A percentile compares a stretch with the other conserved stretches of the same genome.
These are phyloP conservation scores for Cavenderia fasciculata DNA, from an alignment of 78 protist genomes.

Conservation along the genomic window DNA sequence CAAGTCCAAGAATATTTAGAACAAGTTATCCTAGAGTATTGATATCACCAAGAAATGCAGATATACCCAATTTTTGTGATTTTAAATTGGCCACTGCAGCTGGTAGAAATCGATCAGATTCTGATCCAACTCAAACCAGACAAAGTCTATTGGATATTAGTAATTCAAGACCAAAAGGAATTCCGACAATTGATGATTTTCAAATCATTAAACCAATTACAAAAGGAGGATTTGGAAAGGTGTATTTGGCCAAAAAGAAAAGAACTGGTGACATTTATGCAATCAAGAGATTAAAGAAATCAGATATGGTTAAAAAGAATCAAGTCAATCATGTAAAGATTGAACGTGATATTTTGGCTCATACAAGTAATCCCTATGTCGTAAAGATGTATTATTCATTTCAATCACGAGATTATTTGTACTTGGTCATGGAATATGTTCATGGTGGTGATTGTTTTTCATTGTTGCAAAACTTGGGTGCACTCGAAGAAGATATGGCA, in stretches of 20 bases:
- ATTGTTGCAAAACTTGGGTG: constrained; percentile 72
- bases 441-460: constrained; percentile 86
- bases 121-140: constrained; percentile 42
- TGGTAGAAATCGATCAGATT: constrained; percentile 64
- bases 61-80: constrained; percentile 5
- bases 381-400: constrained; percentile 83
- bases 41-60: constrained; percentile 22
- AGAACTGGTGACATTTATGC: constrained; percentile 89
- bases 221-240: constrained; percentile 81
- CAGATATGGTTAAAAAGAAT: constrained; percentile 74
- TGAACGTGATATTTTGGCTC: constrained; percentile 77
- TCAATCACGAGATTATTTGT: constrained; percentile 69
- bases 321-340: constrained; percentile 77
- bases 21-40: constrained; percentile 48
- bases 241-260: constrained; percentile 86
- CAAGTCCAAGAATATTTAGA: constrained; percentile 72
- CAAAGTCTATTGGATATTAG: background rate
- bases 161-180: constrained; percentile 40
- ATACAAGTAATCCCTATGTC: constrained; percentile 69
- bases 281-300: constrained; percentile 90
- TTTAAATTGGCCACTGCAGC: background rate
- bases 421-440: constrained; percentile 89
- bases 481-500: constrained; percentile 83
- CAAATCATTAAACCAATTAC: constrained; percentile 76
- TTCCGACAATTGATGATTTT: constrained; percentile 80